These are phyloP conservation scores for Pouteria campechiana DNA, from an alignment of 179 eudicot species.

Conservation along the genomic window DNA sequence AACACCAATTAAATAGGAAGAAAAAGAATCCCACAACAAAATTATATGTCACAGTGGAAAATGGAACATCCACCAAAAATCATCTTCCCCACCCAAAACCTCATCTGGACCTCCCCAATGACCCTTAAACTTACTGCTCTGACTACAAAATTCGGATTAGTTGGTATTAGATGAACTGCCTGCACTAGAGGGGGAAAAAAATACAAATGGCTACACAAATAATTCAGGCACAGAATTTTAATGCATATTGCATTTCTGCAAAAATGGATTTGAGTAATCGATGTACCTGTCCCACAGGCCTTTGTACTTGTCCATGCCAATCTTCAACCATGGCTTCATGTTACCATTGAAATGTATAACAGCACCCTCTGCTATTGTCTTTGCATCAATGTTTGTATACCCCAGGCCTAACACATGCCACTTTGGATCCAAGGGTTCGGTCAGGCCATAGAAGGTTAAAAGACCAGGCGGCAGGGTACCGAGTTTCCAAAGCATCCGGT, in stretches of 20 bases:
- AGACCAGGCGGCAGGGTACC: constrained; percentile 88
- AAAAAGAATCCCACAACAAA: too few species aligned
- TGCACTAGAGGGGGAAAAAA: too few species aligned
- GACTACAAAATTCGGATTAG: too few species aligned
- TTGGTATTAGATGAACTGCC: too few species aligned
- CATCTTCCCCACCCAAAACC: too few species aligned
- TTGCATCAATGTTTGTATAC: constrained; percentile 60
- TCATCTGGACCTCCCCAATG: too few species aligned
- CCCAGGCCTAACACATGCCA: constrained; percentile 86
- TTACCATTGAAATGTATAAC: constrained; percentile 80
- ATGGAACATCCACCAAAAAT: too few species aligned
- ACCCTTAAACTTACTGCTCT: too few species aligned
- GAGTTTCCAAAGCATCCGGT: constrained; percentile 70
- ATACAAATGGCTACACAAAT: too few species aligned
- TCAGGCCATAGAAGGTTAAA: constrained; percentile 72
- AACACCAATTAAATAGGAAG: too few species aligned
- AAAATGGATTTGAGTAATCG: constrained; percentile 46
- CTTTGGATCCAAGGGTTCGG: constrained; percentile 51
- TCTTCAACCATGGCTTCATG: constrained; percentile 86
- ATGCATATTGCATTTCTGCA: constrained; percentile 81
- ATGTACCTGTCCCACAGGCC: constrained; percentile 73
- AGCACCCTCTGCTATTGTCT: constrained; percentile 58
- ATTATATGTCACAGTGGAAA: too few species aligned
- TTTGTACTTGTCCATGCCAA: constrained; percentile 77
- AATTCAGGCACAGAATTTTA: too few species aligned